Base-by-base conservation (phyloP, 306 rosid genomes). In the Vigna radiata region DNA sequence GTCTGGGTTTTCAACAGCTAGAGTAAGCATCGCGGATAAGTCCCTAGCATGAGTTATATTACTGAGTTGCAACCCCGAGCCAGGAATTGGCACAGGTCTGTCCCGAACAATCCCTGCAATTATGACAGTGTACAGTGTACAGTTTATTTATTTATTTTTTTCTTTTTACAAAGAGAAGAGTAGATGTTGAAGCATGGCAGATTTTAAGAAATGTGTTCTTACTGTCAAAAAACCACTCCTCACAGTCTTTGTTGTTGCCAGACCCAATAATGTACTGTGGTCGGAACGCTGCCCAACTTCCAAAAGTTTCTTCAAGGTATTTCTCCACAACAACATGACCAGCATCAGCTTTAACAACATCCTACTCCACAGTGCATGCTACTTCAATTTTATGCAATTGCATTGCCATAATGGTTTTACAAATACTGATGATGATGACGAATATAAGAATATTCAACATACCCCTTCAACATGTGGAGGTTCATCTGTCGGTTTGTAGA, bases 391-490 rank as follows among this genome's bases (percentile, higher is more conserved):
- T 17, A 77, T 8, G 5, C 14, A 41, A 60, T 52, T 69, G 50
- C 11, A 79, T 50, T 44, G 52, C 39, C 43, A 72, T 15, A 37
- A 31, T 63, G 23, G 64, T 64, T 73, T 55, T 17, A 59, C 41
- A 77, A 21, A 25, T 65, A 49, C 55, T 46, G 76, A 52, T 27
- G 53, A 7, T 4, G 27, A 29, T 25, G 27, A 25, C 27, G 27
- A 25, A 25, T 14, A 59, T 2, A 29, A 59, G 67, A 46, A 77
- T 64, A 59, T 33, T 27, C 21, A 75, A 73, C 86, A 52, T 86
- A 95, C 98, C 87, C 98, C 97, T 90, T 95, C 98, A 56, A 95
- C 92, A 77, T 95, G 98, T 17, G 98, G 98, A 75, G 86, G 97
- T 83, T 95, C 97, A 23, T 95, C 97, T 7, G 96, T 88, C 4